Conservation (phyloP, 176 grass and related monocot species). For the Tillandsia leiboldiana region DNA sequence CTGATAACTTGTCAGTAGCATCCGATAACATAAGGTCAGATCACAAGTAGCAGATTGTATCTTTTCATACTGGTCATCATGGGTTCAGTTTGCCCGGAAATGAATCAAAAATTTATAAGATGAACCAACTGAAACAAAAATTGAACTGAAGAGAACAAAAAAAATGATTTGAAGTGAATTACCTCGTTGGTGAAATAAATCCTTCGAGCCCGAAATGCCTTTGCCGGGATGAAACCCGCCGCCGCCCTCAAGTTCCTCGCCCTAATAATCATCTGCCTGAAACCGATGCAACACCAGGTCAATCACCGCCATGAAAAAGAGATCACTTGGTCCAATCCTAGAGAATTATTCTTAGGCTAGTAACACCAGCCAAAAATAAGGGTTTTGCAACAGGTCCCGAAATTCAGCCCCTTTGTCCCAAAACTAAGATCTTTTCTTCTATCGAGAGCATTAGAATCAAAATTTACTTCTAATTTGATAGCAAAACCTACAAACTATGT, state of each 20-base stretch:
- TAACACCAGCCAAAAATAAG: background rate
- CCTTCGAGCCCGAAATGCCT: conserved; percentile 76
- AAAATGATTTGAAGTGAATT: conserved; percentile 11
- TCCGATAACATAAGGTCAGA: too few species aligned
- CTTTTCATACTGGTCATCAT: too few species aligned
- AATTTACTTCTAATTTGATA: too few species aligned
- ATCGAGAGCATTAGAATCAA: too few species aligned
- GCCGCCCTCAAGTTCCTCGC: conserved; percentile 80
- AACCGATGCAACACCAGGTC: background rate
- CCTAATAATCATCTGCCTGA: conserved; percentile 78
- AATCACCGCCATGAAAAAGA: background rate
- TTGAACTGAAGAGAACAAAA: background rate
- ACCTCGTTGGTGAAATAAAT: conserved; percentile 92
- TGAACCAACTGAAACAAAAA: background rate
- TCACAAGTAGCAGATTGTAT: too few species aligned
- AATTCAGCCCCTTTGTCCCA: too few species aligned
- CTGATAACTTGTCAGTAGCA: too few species aligned
- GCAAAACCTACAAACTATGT: too few species aligned
- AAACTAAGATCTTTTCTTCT: too few species aligned
- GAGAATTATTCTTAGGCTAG: background rate
- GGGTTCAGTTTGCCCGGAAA: too few species aligned
- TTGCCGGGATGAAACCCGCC: conserved; percentile 62
- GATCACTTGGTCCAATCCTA: background rate
- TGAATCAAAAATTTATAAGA: background rate
- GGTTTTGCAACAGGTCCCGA: background rate